Evolutionary conservation across 164 flowering plant genomes (phyloP).

Genomic region (Brasenia schreberi): DNA sequence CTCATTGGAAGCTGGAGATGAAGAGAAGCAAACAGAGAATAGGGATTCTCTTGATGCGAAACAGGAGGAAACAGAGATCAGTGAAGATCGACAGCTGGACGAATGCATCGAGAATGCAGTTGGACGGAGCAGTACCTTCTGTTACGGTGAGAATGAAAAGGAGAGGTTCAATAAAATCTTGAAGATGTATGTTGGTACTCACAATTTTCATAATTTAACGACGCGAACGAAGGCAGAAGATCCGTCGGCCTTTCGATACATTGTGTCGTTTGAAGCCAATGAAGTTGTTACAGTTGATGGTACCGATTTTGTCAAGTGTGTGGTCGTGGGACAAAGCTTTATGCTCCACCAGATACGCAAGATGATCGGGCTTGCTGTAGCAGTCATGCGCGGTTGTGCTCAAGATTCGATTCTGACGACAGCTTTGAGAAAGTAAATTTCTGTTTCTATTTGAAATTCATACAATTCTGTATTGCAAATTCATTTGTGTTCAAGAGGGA

Average conservation of each 20-base stretch:
- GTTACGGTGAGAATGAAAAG: constrained; percentile 67
- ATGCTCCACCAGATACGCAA: constrained; percentile 99
- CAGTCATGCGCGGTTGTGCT: constrained; percentile 70
- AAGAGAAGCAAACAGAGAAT: not conserved
- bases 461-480: not conserved
- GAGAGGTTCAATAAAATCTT: constrained; percentile 75
- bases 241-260: constrained; percentile 66
- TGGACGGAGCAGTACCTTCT: constrained; percentile 26
- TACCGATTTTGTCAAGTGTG: constrained; percentile 87
- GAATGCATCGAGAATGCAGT: not conserved
- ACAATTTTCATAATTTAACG: constrained; percentile 90
- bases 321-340: constrained; percentile 97
- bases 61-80: not conserved
- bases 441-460: not conserved
- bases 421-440: constrained; percentile 56
- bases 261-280: constrained; percentile 68
- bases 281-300: constrained; percentile 48
- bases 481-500: no score
- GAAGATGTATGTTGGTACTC: constrained; percentile 64
- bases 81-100: not conserved
- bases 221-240: constrained; percentile 88
- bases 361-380: constrained; percentile 91
- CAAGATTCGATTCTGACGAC: constrained; percentile 55
- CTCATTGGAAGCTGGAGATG: not conserved
- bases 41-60: not conserved